Evolutionary conservation across 1,284 basidiomycete genomes (phyloP), one percentile per base, ranked within the genome.

Genomic region (Cryptococcus sp.): DNA sequence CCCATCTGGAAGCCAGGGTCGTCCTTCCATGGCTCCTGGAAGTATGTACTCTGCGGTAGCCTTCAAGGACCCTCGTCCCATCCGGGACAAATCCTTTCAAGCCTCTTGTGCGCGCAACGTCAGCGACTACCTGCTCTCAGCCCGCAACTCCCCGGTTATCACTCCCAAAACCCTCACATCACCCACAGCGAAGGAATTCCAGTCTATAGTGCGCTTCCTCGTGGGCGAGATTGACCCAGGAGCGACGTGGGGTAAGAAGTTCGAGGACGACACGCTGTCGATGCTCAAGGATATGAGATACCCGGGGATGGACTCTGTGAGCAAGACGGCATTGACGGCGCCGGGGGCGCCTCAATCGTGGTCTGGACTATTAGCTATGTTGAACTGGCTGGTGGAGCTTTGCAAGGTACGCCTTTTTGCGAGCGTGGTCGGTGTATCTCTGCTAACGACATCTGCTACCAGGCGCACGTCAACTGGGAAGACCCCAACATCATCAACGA

Each of bases 331-430:
- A 81, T 76, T 95, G n/a, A 85, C 85, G 3, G 86, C 90, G 1
- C 88, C 90, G 0, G 90, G 88, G 0, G 87, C 86, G 57, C 85
- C 87, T 78, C 87, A 89, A 72, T 85, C 87, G 16, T 94, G 91
- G 92, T 88, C 89, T 0, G 78, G 82, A 15, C 72, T 93, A 16
- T 78, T 93, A 16, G 91, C 87, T 20, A 87, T 89, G 69, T 71
- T 95, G 46, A 87, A 91, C 72, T 95, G 91, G 92, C 78, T 95
- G 15, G 87, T 87, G 1, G 87, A 91, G 64, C 75, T 90, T 3
- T 73, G 85, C 67, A 86, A 85, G 79, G 90, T 89, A 53, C 55
- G 68, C 62, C 37, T 11, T 40, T 39, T 28, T 33, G 38, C n/a
- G 18, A 50, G 39, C 13, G 38, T 16, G 36, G 21, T 35, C 15